phyloP scores from a whole-genome alignment of 2,329 filamentous ascomycete genomes.

The Colletotrichum sp. region DNA sequence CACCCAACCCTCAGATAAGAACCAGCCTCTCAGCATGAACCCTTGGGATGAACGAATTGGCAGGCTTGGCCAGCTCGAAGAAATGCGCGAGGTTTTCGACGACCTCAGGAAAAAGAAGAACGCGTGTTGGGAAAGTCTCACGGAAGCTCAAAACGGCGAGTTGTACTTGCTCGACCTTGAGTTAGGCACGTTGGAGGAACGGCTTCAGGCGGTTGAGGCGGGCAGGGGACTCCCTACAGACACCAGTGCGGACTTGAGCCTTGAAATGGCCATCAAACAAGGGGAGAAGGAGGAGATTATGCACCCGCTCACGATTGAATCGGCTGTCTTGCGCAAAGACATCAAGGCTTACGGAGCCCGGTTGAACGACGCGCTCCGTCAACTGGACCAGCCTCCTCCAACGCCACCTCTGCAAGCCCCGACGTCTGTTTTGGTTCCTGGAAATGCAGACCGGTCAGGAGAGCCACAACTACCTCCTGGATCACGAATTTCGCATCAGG shows the following conservation, averaged over 20 bases:
- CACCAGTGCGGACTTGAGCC: neutral
- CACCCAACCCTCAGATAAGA: neutral
- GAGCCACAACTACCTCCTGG: neutral
- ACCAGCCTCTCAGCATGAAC: neutral
- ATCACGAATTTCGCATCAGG: neutral
- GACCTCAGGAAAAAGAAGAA: neutral
- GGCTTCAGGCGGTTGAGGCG: neutral
- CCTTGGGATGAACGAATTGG: neutral
- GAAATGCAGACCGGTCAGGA: neutral
- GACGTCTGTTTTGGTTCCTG: neutral
- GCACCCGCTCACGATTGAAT: neutral
- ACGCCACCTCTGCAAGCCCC: neutral
- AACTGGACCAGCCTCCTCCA: neutral
- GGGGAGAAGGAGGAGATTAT: neutral
- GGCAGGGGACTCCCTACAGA: neutral
- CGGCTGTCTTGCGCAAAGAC: neutral
- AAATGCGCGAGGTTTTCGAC: neutral
- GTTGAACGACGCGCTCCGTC: neutral
- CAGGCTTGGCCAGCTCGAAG: neutral
- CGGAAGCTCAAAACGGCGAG: neutral
- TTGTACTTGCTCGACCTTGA: neutral
- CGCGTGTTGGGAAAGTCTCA: neutral
- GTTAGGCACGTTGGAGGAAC: neutral
- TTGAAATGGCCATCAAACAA: neutral
- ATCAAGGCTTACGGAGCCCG: neutral